Conservation (phyloP, 2,329 filamentous ascomycete species). For the Cladosporium sp. region DNA sequence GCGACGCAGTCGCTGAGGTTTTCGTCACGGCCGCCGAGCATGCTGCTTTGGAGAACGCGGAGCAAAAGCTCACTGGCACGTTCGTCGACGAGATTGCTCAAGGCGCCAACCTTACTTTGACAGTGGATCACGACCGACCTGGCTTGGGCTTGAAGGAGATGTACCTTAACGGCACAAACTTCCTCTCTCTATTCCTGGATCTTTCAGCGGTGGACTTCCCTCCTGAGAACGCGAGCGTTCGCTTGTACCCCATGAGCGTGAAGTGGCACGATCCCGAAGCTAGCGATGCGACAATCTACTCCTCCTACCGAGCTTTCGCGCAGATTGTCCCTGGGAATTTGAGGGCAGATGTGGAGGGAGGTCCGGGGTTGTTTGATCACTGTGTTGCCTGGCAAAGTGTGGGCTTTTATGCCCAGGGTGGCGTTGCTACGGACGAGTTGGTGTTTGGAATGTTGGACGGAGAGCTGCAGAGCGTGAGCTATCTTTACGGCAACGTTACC, state of each 20-base stretch:
- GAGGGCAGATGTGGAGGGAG: neutral
- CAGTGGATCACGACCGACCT: neutral
- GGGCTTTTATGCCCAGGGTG: neutral
- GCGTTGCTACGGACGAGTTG: neutral
- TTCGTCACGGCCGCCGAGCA: constrained; percentile 11
- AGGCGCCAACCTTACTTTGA: neutral
- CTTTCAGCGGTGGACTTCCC: neutral
- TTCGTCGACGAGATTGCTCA: constrained; percentile 7
- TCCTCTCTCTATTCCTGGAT: neutral
- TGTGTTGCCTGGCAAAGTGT: neutral
- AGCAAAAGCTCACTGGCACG: neutral
- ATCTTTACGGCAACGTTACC: neutral
- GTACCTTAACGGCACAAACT: constrained; percentile 6
- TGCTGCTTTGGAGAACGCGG: neutral
- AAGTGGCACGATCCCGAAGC: neutral
- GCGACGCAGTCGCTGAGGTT: neutral
- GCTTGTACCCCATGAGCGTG: neutral
- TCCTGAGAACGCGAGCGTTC: neutral
- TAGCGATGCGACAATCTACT: neutral
- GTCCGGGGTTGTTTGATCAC: neutral
- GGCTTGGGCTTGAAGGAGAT: neutral
- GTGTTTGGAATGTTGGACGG: neutral
- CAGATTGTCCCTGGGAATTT: neutral
- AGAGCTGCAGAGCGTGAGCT: neutral
- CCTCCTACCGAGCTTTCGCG: neutral